A percentile compares a stretch with the other conserved stretches of the same genome.
Conservation (phyloP, 768 basidiomycete genomes). For the Brasilioporus rufonigricans region DNA sequence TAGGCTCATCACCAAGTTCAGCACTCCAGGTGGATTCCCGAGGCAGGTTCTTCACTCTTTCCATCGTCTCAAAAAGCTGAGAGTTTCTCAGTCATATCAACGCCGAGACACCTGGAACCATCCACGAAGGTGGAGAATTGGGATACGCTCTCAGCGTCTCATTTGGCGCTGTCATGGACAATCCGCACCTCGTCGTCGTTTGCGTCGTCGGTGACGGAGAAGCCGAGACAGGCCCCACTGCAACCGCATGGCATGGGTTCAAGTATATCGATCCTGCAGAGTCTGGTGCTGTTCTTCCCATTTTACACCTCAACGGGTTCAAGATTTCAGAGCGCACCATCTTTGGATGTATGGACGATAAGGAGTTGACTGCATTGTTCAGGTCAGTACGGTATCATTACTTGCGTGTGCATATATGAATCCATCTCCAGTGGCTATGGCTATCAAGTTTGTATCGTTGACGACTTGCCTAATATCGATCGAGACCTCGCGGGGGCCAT, state of each 20-base stretch:
- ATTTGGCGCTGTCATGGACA: conserved; percentile 90
- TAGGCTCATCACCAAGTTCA: conserved; percentile 72
- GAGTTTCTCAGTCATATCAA: conserved; percentile 58
- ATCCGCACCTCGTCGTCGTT: conserved; percentile 77
- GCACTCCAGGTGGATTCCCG: conserved; percentile 81
- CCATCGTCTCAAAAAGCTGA: not conserved
- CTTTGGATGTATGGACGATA: conserved; percentile 87
- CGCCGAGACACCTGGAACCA: conserved; percentile 83
- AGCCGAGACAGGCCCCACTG: conserved; percentile 78
- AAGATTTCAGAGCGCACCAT: conserved; percentile 91
- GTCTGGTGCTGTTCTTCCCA: conserved; percentile 88
- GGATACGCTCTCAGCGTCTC: conserved; percentile 86
- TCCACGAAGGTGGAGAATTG: conserved; percentile 91
- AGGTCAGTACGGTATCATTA: conserved; percentile 39
- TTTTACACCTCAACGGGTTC: conserved; percentile 85
- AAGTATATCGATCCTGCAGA: conserved; percentile 92
- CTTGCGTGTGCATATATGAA: not conserved
- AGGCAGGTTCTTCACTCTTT: conserved; percentile 40
- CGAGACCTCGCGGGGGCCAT: conserved; percentile 77
- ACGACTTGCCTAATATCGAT: conserved; percentile 64
- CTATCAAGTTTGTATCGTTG: conserved; percentile 85
- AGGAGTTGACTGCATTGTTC: conserved; percentile 74
- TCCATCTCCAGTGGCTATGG: conserved; percentile 61
- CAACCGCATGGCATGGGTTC: conserved; percentile 78
- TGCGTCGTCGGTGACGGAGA: conserved; percentile 91